Conservation (phyloP, 768 basidiomycete species). For the Mycena leptocephala region DNA sequence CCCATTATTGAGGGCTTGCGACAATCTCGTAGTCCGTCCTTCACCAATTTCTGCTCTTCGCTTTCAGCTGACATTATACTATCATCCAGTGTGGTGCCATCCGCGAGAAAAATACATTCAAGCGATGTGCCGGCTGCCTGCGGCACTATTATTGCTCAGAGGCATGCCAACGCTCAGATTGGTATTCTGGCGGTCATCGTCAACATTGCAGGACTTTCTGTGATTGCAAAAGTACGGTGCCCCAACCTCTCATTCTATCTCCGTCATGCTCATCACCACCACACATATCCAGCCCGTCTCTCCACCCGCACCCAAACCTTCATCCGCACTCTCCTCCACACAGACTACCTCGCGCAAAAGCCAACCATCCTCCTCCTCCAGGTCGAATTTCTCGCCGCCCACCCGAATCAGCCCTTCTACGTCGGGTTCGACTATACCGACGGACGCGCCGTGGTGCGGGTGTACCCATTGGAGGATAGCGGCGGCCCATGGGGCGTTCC, state of each 20-base stretch:
- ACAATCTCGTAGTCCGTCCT: constrained; percentile 9
- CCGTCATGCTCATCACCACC: neutral
- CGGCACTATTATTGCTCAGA: constrained; percentile 10
- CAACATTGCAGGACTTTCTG: neutral
- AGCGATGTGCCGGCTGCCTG: constrained; percentile 12
- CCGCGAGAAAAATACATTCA: neutral
- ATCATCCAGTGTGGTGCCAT: constrained; percentile 12
- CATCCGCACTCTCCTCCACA: constrained; percentile 6
- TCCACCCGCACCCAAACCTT: constrained; percentile 2
- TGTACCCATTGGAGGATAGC: neutral
- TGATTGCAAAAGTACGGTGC: constrained; percentile 4
- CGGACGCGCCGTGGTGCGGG: neutral
- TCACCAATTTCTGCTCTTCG: neutral
- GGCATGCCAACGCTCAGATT: constrained; percentile 20
- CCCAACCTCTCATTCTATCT: neutral
- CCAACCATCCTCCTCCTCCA: neutral
- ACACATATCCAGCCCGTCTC: neutral
- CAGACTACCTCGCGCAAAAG: constrained; percentile 1
- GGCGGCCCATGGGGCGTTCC: constrained; percentile 12
- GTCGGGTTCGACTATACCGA: constrained; percentile 16
- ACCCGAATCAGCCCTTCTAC: constrained; percentile 9
- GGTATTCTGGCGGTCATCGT: constrained; percentile 12
- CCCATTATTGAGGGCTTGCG: constrained; percentile 8
- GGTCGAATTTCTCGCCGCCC: constrained; percentile 1
- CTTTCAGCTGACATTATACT: neutral